These are phyloP conservation scores for Pythium apleroticum DNA, from an alignment of 352 stramenopile genomes.

Conservation along the genomic window DNA sequence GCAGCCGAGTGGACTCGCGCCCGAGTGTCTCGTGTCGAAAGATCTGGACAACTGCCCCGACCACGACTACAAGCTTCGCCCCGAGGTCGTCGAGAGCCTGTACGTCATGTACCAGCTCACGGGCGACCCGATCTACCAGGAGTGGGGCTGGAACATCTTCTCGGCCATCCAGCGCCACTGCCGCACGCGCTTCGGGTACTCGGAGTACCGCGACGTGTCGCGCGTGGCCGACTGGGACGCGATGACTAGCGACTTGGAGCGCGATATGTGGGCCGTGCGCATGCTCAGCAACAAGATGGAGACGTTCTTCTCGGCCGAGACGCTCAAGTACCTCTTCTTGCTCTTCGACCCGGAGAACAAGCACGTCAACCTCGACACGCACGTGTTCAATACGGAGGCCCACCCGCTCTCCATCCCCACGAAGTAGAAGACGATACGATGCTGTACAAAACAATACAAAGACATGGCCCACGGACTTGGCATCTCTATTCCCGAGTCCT, in stretches of 20 bases:
- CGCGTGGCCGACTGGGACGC: constrained; percentile 7
- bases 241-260: constrained; percentile 6
- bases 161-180: constrained; percentile 91
- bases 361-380: constrained; percentile 87
- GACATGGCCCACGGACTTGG: no score
- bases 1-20: constrained; percentile 90
- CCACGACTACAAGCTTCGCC: constrained; percentile 93
- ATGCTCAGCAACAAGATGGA: constrained; percentile 93
- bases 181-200: constrained; percentile 90
- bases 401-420: constrained; percentile 76
- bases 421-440: background rate
- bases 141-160: constrained; percentile 97
- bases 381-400: constrained; percentile 97
- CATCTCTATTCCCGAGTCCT: constrained; percentile 5
- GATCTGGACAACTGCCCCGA: constrained; percentile 28
- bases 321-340: constrained; percentile 98
- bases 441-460: background rate
- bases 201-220: constrained; percentile 53
- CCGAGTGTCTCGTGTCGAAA: constrained; percentile 78
- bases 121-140: constrained; percentile 92
- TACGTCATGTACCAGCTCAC: constrained; percentile 96
- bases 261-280: constrained; percentile 13
- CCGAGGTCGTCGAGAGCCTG: constrained; percentile 95
- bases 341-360: constrained; percentile 76
- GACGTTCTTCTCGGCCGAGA: constrained; percentile 98